Percentiles rank a stretch among this genome's conserved stretches.
Conservation (phyloP, 2,329 filamentous ascomycete species). For the Helotiales sp. region DNA sequence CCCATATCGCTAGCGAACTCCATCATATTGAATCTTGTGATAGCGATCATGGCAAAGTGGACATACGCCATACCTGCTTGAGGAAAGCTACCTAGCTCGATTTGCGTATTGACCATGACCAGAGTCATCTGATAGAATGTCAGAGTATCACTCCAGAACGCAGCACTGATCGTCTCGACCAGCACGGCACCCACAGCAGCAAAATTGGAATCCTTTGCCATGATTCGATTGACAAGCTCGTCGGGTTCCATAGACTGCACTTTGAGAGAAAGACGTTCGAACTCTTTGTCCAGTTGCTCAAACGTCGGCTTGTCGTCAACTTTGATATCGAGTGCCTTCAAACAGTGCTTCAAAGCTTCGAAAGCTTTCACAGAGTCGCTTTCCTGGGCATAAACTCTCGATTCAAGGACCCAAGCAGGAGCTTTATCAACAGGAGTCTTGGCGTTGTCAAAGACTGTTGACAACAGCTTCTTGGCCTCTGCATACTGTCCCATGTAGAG, state of each 20-base stretch:
- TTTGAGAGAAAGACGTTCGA: slow-evolving; percentile 60
- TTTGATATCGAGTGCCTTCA: slow-evolving; percentile 67
- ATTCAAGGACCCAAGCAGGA: slow-evolving; percentile 79
- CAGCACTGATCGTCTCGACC: slow-evolving; percentile 67
- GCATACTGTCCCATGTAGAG: slow-evolving; percentile 74
- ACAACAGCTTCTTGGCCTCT: slow-evolving; percentile 67
- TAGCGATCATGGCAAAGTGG: slow-evolving; percentile 65
- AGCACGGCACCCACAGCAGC: slow-evolving; percentile 69
- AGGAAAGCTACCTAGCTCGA: slow-evolving; percentile 64
- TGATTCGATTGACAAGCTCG: slow-evolving; percentile 45
- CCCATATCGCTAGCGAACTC: slow-evolving; percentile 67
- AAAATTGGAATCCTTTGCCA: slow-evolving; percentile 52
- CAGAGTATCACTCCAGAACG: slow-evolving; percentile 71
- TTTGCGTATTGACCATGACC: slow-evolving; percentile 65
- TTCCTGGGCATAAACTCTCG: slow-evolving; percentile 72
- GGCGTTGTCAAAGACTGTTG: slow-evolving; percentile 68
- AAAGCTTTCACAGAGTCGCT: slow-evolving; percentile 73
- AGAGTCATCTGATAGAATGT: slow-evolving; percentile 73
- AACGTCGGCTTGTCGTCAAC: slow-evolving; percentile 67
- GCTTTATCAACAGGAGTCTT: slow-evolving; percentile 76
- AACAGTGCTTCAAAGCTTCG: slow-evolving; percentile 66
- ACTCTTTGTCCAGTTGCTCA: slow-evolving; percentile 76
- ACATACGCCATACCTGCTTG: slow-evolving; percentile 70
- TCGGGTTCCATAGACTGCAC: slow-evolving; percentile 58
- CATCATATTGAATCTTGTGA: slow-evolving; percentile 70